Percentiles rank a stretch among this genome's conserved stretches.
Evolutionary conservation across 176 grass and related monocot species (phyloP).

Genomic region (Hyparrhenia diplandra): DNA sequence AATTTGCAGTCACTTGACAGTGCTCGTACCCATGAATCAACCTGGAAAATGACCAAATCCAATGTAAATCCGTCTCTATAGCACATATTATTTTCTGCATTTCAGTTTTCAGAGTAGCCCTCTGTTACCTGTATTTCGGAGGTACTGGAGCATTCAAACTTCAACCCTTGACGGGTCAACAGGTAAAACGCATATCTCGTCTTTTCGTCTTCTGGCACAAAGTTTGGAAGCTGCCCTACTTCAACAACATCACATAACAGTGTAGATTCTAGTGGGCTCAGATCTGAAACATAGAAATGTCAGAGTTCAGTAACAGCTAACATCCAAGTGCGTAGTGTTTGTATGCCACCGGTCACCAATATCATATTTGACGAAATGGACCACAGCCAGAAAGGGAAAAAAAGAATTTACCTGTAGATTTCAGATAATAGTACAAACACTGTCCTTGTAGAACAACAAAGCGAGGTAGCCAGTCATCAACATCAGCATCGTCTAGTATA

Average conservation of each 20-base stretch:
- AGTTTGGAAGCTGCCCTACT: conserved; percentile 51
- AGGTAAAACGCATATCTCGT: conserved; percentile 75
- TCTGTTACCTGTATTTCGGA: conserved; percentile 64
- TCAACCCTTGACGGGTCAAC: conserved; percentile 64
- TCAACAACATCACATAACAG: conserved; percentile 62
- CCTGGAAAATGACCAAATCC: conserved; percentile 27
- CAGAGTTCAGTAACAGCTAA: background rate
- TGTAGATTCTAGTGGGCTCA: conserved; percentile 84
- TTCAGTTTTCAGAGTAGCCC: background rate
- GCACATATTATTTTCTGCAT: background rate
- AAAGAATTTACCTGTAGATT: conserved; percentile 69
- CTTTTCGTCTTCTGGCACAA: conserved; percentile 62
- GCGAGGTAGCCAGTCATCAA: conserved; percentile 85
- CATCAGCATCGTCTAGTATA: conserved; percentile 80
- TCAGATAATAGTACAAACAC: conserved; percentile 84
- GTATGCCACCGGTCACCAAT: background rate
- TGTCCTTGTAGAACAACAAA: conserved; percentile 92
- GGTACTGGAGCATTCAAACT: conserved; percentile 76
- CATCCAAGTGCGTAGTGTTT: too few relatives aligned
- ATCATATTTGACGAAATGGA: background rate
- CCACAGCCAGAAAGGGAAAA: background rate
- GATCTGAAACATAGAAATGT: conserved; percentile 39
- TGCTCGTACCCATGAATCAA: conserved; percentile 74
- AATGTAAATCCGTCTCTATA: background rate
- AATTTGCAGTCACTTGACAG: too few relatives aligned